Evolutionary conservation across 140 eudicot species (phyloP).

Genomic region (Stevia rebaudiana): DNA sequence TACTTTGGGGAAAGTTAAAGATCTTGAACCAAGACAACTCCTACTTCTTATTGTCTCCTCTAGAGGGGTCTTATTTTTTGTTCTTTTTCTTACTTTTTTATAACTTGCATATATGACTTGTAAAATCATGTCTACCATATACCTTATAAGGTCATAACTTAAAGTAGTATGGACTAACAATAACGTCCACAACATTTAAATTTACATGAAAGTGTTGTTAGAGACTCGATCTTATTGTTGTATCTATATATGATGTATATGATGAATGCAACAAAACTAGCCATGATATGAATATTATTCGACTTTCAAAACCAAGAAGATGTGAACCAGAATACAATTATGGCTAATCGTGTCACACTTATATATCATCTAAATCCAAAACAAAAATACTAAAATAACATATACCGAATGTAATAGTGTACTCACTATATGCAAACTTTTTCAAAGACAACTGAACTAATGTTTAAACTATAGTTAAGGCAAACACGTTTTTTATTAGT

Average conservation of each 20-base stretch:
- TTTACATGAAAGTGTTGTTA: not conserved
- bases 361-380: too few relatives aligned
- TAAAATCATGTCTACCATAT: not conserved
- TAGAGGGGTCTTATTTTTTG: constrained; percentile 29
- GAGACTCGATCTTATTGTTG: not conserved
- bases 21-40: constrained; percentile 39
- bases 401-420: too few relatives aligned
- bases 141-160: not conserved
- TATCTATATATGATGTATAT: too few relatives aligned
- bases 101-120: not conserved
- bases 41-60: constrained; percentile 46
- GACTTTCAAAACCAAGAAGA: not conserved
- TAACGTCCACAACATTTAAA: not conserved
- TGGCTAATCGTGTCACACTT: not conserved
- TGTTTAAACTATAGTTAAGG: too few relatives aligned
- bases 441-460: too few relatives aligned
- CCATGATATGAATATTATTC: not conserved
- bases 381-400: too few relatives aligned
- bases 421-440: too few relatives aligned
- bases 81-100: not conserved
- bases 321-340: not conserved
- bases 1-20: constrained; percentile 36
- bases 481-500: too few relatives aligned
- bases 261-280: not conserved
- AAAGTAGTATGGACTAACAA: not conserved